Evolutionary conservation across 2,329 filamentous ascomycete genomes (phyloP), one percentile per base, ranked within the genome.

Genomic region (Aspergillus brasiliensis): DNA sequence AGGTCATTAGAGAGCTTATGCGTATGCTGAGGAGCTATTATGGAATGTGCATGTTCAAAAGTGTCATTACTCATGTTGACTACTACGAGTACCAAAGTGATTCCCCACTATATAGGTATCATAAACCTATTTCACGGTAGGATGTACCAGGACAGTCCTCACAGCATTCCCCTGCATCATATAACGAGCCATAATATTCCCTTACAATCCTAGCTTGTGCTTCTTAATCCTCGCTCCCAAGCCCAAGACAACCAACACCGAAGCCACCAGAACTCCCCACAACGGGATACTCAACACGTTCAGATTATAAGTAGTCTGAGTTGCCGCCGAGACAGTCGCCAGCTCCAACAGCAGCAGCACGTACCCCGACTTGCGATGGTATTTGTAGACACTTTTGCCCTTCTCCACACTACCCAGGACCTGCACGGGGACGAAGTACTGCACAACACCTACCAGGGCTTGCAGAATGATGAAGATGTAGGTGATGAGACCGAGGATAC

Each of bases 321-420:
- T 91, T 1, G 93, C 91, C 23, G 89, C 88, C 51, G 84, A 80
- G 40, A 96, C 84, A 0, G 93, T 95, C 8, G 85, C 86, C 62
- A 96, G 77, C 62, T 94, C 82, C 68, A 96, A 69, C 53, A 88
- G 71, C 56, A 94, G 78, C 60, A 93, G 79, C 7, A 86, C 65
- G 73, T 99, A 98, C 2, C 94, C 95, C 21, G 82, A 84, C 56
- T 84, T 78, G 28, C 94, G 86, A 75, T 98, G 95, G 70, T 93
- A 97, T 78, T 96, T 97, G 83, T 94, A 98, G 44, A 97, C 75
- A 23, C 82, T 82, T 83, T 93, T 96, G 19, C 92, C 94, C 3
- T 87, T 87, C 25, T 91, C 88, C 63, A 89, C 87, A 58, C 91
- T 87, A 5, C 93, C 93, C 69, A 94, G 96, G 1, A 96, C 69